phyloP scores from a whole-genome alignment of 371 early-diverging fungal species.

The Mycotypha africana region DNA sequence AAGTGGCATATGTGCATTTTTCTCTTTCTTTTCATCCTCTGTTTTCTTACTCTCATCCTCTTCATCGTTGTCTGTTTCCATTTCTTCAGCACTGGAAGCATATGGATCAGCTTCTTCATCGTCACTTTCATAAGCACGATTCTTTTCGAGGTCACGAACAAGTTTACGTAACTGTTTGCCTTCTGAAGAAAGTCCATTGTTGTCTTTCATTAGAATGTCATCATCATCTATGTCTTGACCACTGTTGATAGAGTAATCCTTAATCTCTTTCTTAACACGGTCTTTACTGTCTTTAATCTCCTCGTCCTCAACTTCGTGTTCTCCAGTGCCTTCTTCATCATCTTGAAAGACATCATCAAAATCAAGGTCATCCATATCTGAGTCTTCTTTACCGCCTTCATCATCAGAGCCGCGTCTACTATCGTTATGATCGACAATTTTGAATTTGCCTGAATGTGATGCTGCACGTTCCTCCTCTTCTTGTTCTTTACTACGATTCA shows the following conservation, averaged over 20 bases:
- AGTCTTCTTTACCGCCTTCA: slow-evolving; percentile 18
- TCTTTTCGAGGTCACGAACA: slow-evolving; percentile 67
- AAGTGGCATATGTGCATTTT: slow-evolving; percentile 23
- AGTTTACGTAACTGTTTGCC: slow-evolving; percentile 67
- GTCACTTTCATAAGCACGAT: slow-evolving; percentile 69
- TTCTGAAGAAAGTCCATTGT: slow-evolving; percentile 31
- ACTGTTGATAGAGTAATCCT: slow-evolving; percentile 25
- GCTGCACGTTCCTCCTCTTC: slow-evolving; percentile 3
- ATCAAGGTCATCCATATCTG: slow-evolving; percentile 51
- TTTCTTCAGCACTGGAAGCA: slow-evolving; percentile 54
- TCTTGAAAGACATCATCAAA: slow-evolving; percentile 50
- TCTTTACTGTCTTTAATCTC: slow-evolving; percentile 54
- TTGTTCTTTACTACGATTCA: slow-evolving; percentile 35
- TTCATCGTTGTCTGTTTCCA: slow-evolving; percentile 46
- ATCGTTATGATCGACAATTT: slow-evolving; percentile 20
- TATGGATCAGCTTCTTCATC: slow-evolving; percentile 71
- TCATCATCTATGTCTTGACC: slow-evolving; percentile 19
- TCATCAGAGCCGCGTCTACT: slow-evolving; percentile 23
- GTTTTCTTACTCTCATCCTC: slow-evolving; percentile 40
- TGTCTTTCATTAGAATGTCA: slow-evolving; percentile 17
- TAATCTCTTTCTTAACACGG: slow-evolving; percentile 36
- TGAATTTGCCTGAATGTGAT: slow-evolving; percentile 13
- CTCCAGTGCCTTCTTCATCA: slow-evolving; percentile 79
- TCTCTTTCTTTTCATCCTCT: slow-evolving; percentile 11
- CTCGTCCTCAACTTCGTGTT: slow-evolving; percentile 61